Base-by-base conservation (phyloP, 2,329 filamentous ascomycete genomes). In the Ceratocystis diversiconidia region DNA sequence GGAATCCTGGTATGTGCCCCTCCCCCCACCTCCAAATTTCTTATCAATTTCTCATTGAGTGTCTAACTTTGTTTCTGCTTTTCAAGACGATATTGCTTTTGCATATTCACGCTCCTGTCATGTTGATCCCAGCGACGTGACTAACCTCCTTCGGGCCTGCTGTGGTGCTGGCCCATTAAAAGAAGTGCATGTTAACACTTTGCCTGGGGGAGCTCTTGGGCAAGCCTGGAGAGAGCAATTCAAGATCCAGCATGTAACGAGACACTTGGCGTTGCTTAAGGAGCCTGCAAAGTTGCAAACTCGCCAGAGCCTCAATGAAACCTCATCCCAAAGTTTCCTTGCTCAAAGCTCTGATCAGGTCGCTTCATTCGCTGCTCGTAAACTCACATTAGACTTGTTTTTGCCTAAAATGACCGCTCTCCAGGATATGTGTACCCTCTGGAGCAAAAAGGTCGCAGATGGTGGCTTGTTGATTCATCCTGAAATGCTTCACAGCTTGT, bases 1-100 rank as follows among this genome's bases (percentile, higher is more conserved):
- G 92, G 91, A 85, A 85, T 69, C 88, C 91, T 69, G 85, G 89
- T 92, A 78, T 73, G 82, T 74, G 12, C 17, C 8, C 12, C 22
- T 44, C 5, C 36, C 12, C 12, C 36, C 10, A 41, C 10, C 10
- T 41, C 36, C 36, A 41, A 5, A 41, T 41, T 12, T 15, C 10
- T 41, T 41, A 41, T 41, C 36, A 41, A 15, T 12, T 12, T 15
- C 12, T 15, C 3, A 15, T 5, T 15, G 10, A 41, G 36, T 15
- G 12, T 61, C 68, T 70, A 64, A 70, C 43, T 52, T 66, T 66
- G 32, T 36, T 36, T 36, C 8, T 25, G 30, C 3, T 41, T 59
- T 19, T 67, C 70, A 69, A 88, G 85, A 79, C 48, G 90, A 95
- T 71, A 77, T 82, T 65, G 76, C 79, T 3, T 89, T 88, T 73